Conservation (phyloP, 306 rosid genomes). For the Hippophae tibetana region DNA sequence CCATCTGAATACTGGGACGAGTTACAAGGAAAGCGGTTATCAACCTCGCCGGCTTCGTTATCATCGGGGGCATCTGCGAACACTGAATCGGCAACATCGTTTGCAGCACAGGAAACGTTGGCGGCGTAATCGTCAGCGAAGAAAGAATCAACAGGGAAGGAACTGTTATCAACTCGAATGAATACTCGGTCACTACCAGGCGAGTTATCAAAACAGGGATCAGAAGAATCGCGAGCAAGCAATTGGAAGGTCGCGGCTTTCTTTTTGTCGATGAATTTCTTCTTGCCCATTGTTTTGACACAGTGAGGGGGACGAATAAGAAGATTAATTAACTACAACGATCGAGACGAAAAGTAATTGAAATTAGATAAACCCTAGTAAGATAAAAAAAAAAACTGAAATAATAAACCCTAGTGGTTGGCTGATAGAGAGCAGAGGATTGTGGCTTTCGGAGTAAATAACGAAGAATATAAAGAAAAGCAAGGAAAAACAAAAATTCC, state of each 20-base stretch:
- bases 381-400: too few species aligned
- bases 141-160: slow-evolving; percentile 21
- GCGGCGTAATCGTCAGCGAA: slow-evolving; percentile 16
- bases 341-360: too few species aligned
- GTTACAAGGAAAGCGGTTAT: slow-evolving; percentile 8
- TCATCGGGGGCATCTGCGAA: slow-evolving; percentile 61
- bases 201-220: slow-evolving; percentile 43
- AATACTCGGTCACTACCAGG: slow-evolving; percentile 68
- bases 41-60: slow-evolving; percentile 8
- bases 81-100: slow-evolving; percentile 27
- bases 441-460: too few species aligned
- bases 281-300: slow-evolving; percentile 29
- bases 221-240: slow-evolving; percentile 69
- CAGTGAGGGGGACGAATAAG: neutral
- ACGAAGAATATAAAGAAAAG: too few species aligned
- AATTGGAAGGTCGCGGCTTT: slow-evolving; percentile 62
- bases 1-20: neutral
- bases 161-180: slow-evolving; percentile 61
- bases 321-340: too few species aligned
- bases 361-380: too few species aligned
- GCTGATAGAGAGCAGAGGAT: too few species aligned
- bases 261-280: slow-evolving; percentile 78
- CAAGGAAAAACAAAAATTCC: too few species aligned
- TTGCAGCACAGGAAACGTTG: slow-evolving; percentile 4
- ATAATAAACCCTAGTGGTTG: too few species aligned